phyloP scores from a whole-genome alignment of 2,329 filamentous ascomycete species.

The Talaromyces piceae region DNA sequence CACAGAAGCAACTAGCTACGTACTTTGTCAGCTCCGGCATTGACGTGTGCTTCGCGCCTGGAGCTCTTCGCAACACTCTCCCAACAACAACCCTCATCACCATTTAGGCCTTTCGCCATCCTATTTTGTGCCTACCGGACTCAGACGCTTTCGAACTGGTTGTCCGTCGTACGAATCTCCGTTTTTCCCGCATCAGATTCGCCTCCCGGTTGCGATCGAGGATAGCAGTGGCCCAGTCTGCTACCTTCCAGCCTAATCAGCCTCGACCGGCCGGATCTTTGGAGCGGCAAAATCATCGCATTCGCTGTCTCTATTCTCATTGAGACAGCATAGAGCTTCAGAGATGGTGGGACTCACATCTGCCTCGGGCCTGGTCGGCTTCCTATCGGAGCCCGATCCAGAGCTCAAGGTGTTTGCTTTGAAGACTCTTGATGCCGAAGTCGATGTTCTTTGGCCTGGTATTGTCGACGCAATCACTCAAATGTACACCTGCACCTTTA shows the following conservation, averaged over 20 bases:
- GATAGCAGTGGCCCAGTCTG: slow-evolving; percentile 1
- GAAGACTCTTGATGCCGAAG: slow-evolving; percentile 90
- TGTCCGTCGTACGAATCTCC: not conserved
- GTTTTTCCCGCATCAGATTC: not conserved
- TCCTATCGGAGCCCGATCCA: slow-evolving; percentile 87
- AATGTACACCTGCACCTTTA: slow-evolving; percentile 62
- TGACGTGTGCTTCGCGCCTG: slow-evolving; percentile 26
- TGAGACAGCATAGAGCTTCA: not conserved
- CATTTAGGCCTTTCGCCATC: slow-evolving; percentile 12
- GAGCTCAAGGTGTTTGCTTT: slow-evolving; percentile 93
- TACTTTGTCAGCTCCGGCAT: slow-evolving; percentile 21
- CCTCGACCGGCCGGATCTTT: not conserved
- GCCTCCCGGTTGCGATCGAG: slow-evolving; percentile 2
- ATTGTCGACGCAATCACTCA: slow-evolving; percentile 85
- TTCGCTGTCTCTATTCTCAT: not conserved
- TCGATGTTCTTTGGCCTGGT: slow-evolving; percentile 96
- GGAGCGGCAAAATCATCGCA: not conserved
- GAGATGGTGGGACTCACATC: slow-evolving; percentile 88
- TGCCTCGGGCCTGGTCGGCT: slow-evolving; percentile 88
- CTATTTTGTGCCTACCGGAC: not conserved
- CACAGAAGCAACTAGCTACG: slow-evolving; percentile 1
- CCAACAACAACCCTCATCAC: slow-evolving; percentile 16
- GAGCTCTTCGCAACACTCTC: slow-evolving; percentile 16
- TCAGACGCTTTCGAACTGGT: slow-evolving; percentile 13
- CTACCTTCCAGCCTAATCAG: not conserved